Conservation (phyloP, 352 stramenopile genomes). For the Blastocystis sp. region DNA sequence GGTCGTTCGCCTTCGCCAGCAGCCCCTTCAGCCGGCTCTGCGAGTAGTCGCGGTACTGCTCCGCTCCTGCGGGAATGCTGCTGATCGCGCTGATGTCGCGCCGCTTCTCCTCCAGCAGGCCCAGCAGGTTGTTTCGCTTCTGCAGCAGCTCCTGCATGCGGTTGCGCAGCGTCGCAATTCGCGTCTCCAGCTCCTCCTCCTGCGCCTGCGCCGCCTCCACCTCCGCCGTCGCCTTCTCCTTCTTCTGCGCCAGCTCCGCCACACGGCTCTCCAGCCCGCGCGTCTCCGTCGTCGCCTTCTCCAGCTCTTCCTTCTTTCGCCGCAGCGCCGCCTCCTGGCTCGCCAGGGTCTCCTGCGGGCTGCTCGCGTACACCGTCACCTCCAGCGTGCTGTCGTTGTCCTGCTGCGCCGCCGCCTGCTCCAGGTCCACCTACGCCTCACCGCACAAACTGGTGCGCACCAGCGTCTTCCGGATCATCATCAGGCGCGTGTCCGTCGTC, state of each 20-base stretch:
- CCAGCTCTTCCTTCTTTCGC: slow-evolving; percentile 73
- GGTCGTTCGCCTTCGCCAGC: slow-evolving; percentile 89
- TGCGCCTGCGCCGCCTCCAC: slow-evolving; percentile 75
- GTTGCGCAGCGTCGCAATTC: slow-evolving; percentile 81
- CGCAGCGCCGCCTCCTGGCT: slow-evolving; percentile 72
- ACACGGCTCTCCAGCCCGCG: neutral
- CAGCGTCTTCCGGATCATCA: slow-evolving; percentile 40
- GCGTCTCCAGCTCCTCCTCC: slow-evolving; percentile 77
- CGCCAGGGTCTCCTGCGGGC: slow-evolving; percentile 57
- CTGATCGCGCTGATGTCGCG: slow-evolving; percentile 94
- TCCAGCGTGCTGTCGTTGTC: slow-evolving; percentile 37
- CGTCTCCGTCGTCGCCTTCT: slow-evolving; percentile 72
- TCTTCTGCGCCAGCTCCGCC: slow-evolving; percentile 71
- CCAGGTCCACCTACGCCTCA: slow-evolving; percentile 50
- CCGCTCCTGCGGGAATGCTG: slow-evolving; percentile 88
- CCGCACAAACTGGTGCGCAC: neutral
- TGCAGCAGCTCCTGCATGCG: slow-evolving; percentile 82
- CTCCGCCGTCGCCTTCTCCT: slow-evolving; percentile 75
- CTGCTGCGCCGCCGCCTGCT: slow-evolving; percentile 5
- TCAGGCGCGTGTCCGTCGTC: slow-evolving; percentile 74
- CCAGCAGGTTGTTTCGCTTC: slow-evolving; percentile 79
- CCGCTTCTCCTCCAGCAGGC: slow-evolving; percentile 87
- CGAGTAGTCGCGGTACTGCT: slow-evolving; percentile 79
- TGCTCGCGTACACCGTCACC: neutral
- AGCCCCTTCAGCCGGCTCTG: slow-evolving; percentile 87